Evolutionary conservation across 1,284 basidiomycete species (phyloP).

Genomic region (Tylopilus sp.): DNA sequence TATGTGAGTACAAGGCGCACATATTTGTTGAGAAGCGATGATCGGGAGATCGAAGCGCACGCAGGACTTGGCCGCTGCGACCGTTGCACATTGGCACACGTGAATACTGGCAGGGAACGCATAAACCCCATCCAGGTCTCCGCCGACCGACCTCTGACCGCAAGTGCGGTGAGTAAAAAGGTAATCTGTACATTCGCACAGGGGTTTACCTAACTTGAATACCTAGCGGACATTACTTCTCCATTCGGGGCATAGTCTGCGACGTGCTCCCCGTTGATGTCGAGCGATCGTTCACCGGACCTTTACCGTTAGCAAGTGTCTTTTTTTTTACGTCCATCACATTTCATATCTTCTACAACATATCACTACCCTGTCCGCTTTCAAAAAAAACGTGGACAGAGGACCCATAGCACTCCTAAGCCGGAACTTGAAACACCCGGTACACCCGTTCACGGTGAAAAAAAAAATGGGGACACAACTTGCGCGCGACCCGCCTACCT

Average conservation of each 20-base stretch:
- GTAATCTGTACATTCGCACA: background rate
- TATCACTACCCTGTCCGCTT: background rate
- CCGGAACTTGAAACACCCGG: background rate
- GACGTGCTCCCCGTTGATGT: no score
- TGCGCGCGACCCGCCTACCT: background rate
- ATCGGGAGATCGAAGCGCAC: background rate
- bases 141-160: background rate
- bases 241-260: no score
- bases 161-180: background rate
- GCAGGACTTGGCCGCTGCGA: no score
- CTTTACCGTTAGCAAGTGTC: background rate
- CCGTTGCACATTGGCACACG: background rate
- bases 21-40: background rate
- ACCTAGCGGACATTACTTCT: no score
- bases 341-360: background rate
- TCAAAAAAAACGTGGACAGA: background rate
- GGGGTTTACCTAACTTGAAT: background rate
- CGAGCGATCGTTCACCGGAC: background rate
- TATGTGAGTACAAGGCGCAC: background rate
- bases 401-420: background rate
- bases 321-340: background rate
- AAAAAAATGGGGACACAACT: background rate
- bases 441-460: background rate
- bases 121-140: conserved; percentile 4
- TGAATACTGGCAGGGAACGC: background rate